Percentiles rank a stretch among this genome's conserved stretches.
Evolutionary conservation across 768 basidiomycete species (phyloP).

Genomic region (Lentinula sp.): DNA sequence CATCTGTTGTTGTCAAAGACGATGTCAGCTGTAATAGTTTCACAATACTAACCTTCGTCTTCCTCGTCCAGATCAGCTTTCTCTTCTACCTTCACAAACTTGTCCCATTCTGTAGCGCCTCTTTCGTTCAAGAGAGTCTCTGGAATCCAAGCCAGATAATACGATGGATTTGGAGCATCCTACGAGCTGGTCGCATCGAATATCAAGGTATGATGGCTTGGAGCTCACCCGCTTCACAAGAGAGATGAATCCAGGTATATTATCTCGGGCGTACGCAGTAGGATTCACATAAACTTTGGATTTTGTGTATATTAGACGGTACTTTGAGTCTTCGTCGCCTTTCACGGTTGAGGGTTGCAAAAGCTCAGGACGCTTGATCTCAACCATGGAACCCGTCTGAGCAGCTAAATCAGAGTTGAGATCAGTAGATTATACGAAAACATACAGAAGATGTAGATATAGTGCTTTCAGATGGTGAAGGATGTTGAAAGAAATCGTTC

Average conservation of each 20-base stretch:
- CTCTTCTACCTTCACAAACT: slow-evolving; percentile 83
- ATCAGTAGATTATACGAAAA: slow-evolving; percentile 10
- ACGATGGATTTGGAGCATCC: slow-evolving; percentile 72
- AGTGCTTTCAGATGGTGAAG: slow-evolving; percentile 35
- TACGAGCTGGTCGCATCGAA: slow-evolving; percentile 20
- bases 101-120: slow-evolving; percentile 82
- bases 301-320: slow-evolving; percentile 81
- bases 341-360: slow-evolving; percentile 12
- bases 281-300: slow-evolving; percentile 96
- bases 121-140: slow-evolving; percentile 78
- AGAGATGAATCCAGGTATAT: slow-evolving; percentile 89
- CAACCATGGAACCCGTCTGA: slow-evolving; percentile 63
- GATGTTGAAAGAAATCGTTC: slow-evolving; percentile 8
- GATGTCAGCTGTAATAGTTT: slow-evolving; percentile 2
- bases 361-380: slow-evolving; percentile 49
- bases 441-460: slow-evolving; percentile 45
- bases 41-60: slow-evolving; percentile 53
- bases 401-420: slow-evolving; percentile 4
- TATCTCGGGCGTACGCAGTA: slow-evolving; percentile 85
- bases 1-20: slow-evolving; percentile 40
- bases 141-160: slow-evolving; percentile 91
- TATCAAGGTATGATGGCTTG: neutral
- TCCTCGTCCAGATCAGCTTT: slow-evolving; percentile 52
- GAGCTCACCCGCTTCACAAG: slow-evolving; percentile 78
- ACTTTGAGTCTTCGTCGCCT: slow-evolving; percentile 48